phyloP scores from a whole-genome alignment of 331 rosid genomes.

The Acacia pycnantha region DNA sequence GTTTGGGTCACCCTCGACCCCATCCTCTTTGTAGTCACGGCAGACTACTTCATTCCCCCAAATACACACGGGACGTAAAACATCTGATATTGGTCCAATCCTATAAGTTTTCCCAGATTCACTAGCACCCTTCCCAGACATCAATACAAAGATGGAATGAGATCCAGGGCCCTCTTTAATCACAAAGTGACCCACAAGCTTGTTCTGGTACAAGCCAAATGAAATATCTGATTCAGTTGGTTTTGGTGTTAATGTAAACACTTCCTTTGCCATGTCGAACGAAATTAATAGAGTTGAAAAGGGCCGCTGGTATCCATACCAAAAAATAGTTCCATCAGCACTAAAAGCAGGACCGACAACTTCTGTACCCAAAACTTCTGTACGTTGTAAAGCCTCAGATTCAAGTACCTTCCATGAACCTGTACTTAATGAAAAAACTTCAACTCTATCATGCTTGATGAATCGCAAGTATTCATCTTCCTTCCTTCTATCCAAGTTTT shows the following conservation, averaged over 20 bases:
- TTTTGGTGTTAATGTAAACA: not conserved
- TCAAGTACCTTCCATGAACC: constrained; percentile 22
- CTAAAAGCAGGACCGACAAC: not conserved
- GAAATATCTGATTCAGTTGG: too few relatives aligned
- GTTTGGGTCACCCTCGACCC: not conserved
- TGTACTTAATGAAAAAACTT: constrained; percentile 22
- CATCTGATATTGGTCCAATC: not conserved
- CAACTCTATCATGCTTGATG: not conserved
- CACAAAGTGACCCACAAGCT: not conserved
- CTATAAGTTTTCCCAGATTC: not conserved
- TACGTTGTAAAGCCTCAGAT: not conserved
- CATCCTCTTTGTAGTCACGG: not conserved
- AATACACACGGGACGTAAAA: not conserved
- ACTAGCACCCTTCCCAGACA: not conserved
- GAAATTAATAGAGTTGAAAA: too few relatives aligned
- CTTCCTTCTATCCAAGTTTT: not conserved
- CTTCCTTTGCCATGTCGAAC: not conserved
- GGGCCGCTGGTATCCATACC: not conserved
- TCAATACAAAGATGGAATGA: too few relatives aligned
- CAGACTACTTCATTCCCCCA: not conserved
- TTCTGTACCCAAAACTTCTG: too few relatives aligned
- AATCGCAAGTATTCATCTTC: not conserved
- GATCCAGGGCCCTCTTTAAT: not conserved
- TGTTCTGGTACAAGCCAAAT: not conserved
- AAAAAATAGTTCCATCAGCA: constrained; percentile 18